phyloP scores from a whole-genome alignment of 2,329 filamentous ascomycete species.

The Tolypocladium tropicale region DNA sequence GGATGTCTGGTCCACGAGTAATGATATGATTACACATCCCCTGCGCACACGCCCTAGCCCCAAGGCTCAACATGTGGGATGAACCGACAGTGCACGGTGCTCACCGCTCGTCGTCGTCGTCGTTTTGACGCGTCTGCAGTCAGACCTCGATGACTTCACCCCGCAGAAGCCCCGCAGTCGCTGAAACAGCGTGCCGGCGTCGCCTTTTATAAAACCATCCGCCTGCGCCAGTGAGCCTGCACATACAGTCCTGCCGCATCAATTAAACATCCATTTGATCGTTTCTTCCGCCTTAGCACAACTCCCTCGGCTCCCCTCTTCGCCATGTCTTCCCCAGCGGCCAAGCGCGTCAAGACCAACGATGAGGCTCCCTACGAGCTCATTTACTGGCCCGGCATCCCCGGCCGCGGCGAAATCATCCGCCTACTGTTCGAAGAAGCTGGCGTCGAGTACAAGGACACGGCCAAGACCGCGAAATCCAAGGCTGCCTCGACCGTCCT shows the following conservation, averaged over 20 bases:
- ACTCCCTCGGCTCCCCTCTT: no score
- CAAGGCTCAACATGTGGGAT: no score
- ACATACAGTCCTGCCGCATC: no score
- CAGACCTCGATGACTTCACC: background rate
- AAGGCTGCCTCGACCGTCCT: slow-evolving; percentile 42
- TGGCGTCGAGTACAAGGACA: slow-evolving; percentile 54
- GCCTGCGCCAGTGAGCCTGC: background rate
- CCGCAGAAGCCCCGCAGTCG: background rate
- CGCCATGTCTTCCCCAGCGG: slow-evolving; percentile 11
- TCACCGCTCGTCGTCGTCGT: background rate
- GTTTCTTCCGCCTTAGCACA: no score
- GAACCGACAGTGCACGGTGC: background rate
- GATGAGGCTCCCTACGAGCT: slow-evolving; percentile 48
- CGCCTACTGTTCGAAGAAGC: slow-evolving; percentile 64
- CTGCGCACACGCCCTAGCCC: no score
- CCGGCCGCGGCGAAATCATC: slow-evolving; percentile 65
- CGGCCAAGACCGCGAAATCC: slow-evolving; percentile 21
- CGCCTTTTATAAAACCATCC: background rate
- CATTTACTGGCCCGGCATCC: slow-evolving; percentile 62
- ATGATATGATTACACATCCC: no score
- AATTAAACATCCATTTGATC: no score
- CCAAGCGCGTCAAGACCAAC: slow-evolving; percentile 20
- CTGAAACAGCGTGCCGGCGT: background rate
- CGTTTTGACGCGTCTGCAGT: background rate
- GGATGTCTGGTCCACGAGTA: no score